A percentile compares a stretch with the other conserved stretches of the same genome.
These are phyloP conservation scores for Xylariaceae sp. DNA, from an alignment of 2,329 filamentous ascomycete species.

Conservation along the genomic window DNA sequence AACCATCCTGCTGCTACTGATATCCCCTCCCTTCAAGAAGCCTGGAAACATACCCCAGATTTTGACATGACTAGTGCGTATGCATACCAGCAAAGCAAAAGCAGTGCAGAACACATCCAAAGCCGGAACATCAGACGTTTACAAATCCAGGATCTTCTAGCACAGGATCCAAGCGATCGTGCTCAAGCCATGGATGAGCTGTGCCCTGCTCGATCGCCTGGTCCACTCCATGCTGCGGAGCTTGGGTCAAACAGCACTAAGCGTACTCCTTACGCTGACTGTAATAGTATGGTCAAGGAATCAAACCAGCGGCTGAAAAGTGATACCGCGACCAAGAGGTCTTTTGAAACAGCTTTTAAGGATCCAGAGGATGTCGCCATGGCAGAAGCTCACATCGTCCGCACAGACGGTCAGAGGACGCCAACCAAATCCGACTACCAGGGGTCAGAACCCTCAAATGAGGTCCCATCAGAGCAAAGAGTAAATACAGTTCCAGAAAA, in stretches of 20 bases:
- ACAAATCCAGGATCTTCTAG: constrained; percentile 24
- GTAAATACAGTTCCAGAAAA: no score
- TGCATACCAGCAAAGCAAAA: constrained; percentile 26
- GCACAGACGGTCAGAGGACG: no score
- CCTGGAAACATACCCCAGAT: constrained; percentile 16
- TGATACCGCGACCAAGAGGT: background rate
- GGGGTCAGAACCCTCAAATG: no score
- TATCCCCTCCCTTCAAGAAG: constrained; percentile 1
- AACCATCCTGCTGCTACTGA: constrained; percentile 18
- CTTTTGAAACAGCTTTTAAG: background rate
- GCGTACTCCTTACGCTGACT: background rate
- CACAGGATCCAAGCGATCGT: constrained; percentile 17
- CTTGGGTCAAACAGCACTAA: background rate
- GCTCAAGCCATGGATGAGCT: background rate
- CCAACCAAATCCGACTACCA: no score
- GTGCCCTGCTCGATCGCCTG: constrained; percentile 3
- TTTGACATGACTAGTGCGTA: constrained; percentile 30
- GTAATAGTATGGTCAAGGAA: background rate
- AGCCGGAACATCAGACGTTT: constrained; percentile 16
- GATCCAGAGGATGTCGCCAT: background rate
- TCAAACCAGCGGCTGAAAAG: no score
- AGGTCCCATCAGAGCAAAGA: no score
- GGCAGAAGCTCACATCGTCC: background rate
- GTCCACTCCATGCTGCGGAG: constrained; percentile 15
- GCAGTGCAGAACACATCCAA: constrained; percentile 8